Conservation (phyloP, 169 alveolate species). For the Plasmodium vivax region DNA sequence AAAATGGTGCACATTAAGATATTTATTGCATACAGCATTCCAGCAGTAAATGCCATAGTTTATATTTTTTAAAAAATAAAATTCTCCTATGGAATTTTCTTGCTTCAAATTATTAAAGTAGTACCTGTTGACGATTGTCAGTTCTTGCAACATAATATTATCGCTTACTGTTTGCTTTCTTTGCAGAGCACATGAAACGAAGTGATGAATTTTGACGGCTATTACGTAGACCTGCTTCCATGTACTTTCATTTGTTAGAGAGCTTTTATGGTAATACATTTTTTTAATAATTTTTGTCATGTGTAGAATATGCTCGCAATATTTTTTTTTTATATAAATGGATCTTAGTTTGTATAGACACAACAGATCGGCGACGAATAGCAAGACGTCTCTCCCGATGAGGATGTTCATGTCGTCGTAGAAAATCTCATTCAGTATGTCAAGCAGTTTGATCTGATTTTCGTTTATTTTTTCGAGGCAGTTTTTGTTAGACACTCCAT, state of each 20-base stretch:
- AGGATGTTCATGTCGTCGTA: slow-evolving; percentile 60
- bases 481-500: slow-evolving; percentile 29
- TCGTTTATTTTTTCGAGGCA: slow-evolving; percentile 41
- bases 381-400: slow-evolving; percentile 58
- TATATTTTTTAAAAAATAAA: slow-evolving; percentile 46
- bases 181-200: slow-evolving; percentile 46
- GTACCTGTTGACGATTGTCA: slow-evolving; percentile 50
- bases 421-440: slow-evolving; percentile 19
- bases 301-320: slow-evolving; percentile 33
- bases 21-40: slow-evolving; percentile 63
- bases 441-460: slow-evolving; percentile 33
- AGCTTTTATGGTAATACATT: slow-evolving; percentile 16
- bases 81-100: slow-evolving; percentile 60
- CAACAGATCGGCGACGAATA: slow-evolving; percentile 62
- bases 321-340: slow-evolving; percentile 59
- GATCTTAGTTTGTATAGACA: slow-evolving; percentile 67
- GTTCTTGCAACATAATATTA: slow-evolving; percentile 58
- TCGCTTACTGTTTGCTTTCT: slow-evolving; percentile 48
- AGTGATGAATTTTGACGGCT: slow-evolving; percentile 58
- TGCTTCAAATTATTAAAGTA: slow-evolving; percentile 54
- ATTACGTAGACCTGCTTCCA: slow-evolving; percentile 59
- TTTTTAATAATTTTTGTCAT: slow-evolving; percentile 28
- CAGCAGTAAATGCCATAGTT: slow-evolving; percentile 74
- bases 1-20: slow-evolving; percentile 20
- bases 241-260: slow-evolving; percentile 26